A percentile compares a stretch with the other conserved stretches of the same genome.
Evolutionary conservation across 306 rosid species (phyloP).

Genomic region (Quercus agrifolia): DNA sequence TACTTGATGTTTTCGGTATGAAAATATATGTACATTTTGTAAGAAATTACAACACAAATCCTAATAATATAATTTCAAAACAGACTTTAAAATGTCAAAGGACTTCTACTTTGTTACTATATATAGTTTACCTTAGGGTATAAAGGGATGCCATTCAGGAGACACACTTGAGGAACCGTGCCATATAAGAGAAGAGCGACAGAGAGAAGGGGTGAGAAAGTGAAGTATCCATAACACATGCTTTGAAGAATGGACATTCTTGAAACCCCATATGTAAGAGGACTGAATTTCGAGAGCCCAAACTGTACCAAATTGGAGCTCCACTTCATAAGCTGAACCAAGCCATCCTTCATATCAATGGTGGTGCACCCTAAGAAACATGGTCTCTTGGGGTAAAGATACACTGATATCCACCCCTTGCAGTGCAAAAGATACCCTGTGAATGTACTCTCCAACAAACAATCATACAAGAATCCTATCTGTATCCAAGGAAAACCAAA

Average conservation of each 20-base stretch:
- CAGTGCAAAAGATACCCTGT: constrained; percentile 37
- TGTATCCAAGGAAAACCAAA: not conserved
- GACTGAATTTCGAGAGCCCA: constrained; percentile 23
- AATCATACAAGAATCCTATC: constrained; percentile 38
- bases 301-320: not conserved
- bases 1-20: no score
- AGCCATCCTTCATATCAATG: constrained; percentile 38
- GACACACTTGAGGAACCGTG: constrained; percentile 38
- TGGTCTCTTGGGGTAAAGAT: constrained; percentile 38
- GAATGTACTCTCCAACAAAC: constrained; percentile 28
- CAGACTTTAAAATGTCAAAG: not conserved
- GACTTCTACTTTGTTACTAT: not conserved
- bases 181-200: constrained; percentile 32
- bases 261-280: constrained; percentile 35
- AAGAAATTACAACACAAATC: not conserved
- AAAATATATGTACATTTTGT: no score
- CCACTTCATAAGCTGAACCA: constrained; percentile 18
- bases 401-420: constrained; percentile 44
- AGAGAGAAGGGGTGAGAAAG: constrained; percentile 15
- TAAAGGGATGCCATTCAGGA: constrained; percentile 34
- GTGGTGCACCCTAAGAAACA: constrained; percentile 44
- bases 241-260: constrained; percentile 20
- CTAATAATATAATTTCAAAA: not conserved
- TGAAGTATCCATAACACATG: not conserved
- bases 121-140: constrained; percentile 29